Evolutionary conservation across 768 basidiomycete genomes (phyloP).

Genomic region (Boletus sp.): DNA sequence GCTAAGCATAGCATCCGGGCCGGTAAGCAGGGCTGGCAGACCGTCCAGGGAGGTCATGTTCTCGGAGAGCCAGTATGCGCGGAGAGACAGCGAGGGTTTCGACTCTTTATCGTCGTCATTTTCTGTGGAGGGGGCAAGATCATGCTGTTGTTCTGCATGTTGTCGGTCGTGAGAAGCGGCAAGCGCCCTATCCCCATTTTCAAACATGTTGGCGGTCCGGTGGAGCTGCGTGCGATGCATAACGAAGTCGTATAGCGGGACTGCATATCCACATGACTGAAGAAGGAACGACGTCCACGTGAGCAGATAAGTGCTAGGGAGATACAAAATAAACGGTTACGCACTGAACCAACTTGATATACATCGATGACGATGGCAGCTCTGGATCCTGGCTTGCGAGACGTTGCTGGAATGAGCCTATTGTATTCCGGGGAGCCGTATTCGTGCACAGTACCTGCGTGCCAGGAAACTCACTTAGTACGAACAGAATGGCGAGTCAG

Average conservation of each 20-base stretch:
- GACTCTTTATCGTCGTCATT: not conserved
- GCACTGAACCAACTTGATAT: slow-evolving; percentile 51
- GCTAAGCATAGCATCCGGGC: slow-evolving; percentile 18
- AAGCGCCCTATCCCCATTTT: slow-evolving; percentile 37
- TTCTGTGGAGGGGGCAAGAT: not conserved
- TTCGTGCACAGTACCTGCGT: slow-evolving; percentile 57
- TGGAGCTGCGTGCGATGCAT: slow-evolving; percentile 53
- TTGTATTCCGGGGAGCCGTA: slow-evolving; percentile 63
- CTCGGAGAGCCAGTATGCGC: slow-evolving; percentile 48
- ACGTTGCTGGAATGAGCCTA: slow-evolving; percentile 43
- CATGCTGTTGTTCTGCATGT: not conserved
- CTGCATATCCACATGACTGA: slow-evolving; percentile 69
- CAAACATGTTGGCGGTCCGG: slow-evolving; percentile 39
- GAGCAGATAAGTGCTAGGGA: not conserved
- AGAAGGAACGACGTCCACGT: too few relatives aligned
- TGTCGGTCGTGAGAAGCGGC: slow-evolving; percentile 2
- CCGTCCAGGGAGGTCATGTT: slow-evolving; percentile 61
- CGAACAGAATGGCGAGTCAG: not conserved
- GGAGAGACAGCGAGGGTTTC: slow-evolving; percentile 40
- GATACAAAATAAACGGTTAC: slow-evolving; percentile 1
- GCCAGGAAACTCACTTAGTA: not conserved
- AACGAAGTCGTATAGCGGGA: slow-evolving; percentile 61
- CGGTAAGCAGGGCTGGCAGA: slow-evolving; percentile 45
- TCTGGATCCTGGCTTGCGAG: slow-evolving; percentile 57
- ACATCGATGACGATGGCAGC: slow-evolving; percentile 60